Evolutionary conservation across 2,329 filamentous ascomycete genomes (phyloP).

Genomic region (Bipolaris oryzae): DNA sequence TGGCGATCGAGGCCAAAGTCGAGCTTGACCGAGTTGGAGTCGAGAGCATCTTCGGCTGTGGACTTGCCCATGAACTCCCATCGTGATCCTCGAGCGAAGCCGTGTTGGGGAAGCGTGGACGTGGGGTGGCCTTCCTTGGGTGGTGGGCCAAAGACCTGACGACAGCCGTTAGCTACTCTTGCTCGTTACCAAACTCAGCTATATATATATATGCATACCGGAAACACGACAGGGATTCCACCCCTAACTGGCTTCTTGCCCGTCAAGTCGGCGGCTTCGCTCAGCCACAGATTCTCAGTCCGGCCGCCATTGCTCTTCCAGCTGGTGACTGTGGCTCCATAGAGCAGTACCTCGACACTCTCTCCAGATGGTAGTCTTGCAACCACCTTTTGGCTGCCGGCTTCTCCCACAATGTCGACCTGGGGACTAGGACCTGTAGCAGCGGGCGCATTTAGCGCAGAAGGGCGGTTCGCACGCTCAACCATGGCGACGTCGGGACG

Average conservation of each 20-base stretch:
- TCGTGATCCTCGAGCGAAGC: constrained; percentile 84
- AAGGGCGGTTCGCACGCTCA: constrained; percentile 83
- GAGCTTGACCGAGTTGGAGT: constrained; percentile 74
- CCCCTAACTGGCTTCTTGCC: constrained; percentile 89
- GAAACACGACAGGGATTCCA: constrained; percentile 91
- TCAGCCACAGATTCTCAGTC: constrained; percentile 83
- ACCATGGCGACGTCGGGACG: constrained; percentile 61
- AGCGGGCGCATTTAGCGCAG: constrained; percentile 65
- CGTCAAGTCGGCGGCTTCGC: constrained; percentile 78
- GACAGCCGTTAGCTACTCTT: constrained; percentile 14
- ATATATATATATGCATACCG: constrained; percentile 73
- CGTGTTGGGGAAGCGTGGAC: constrained; percentile 83
- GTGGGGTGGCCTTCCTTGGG: constrained; percentile 78
- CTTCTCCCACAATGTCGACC: constrained; percentile 76
- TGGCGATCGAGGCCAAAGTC: constrained; percentile 88
- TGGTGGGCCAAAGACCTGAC: constrained; percentile 78
- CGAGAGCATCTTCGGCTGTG: constrained; percentile 64
- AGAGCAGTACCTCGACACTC: constrained; percentile 82
- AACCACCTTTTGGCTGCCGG: constrained; percentile 73
- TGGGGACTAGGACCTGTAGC: constrained; percentile 70
- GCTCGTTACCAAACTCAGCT: neutral
- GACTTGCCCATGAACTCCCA: constrained; percentile 97
- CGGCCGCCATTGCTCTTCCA: constrained; percentile 83
- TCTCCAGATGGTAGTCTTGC: constrained; percentile 86
- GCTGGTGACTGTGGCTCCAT: constrained; percentile 88